These are phyloP conservation scores for Orbilia oligospora DNA, from an alignment of 2,329 filamentous ascomycete genomes.

Conservation along the genomic window DNA sequence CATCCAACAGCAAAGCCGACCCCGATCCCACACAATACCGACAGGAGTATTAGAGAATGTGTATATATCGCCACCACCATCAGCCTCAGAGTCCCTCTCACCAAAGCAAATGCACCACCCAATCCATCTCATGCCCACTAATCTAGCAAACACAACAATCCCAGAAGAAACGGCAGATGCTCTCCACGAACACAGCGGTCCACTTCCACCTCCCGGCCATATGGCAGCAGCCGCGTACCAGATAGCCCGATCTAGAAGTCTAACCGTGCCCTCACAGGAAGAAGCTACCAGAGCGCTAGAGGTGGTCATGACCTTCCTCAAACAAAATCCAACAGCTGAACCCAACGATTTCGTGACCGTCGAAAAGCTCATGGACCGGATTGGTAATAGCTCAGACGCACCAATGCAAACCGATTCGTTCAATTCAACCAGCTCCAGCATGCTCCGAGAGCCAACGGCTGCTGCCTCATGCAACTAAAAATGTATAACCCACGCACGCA, in stretches of 20 bases:
- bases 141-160: constrained; percentile 59
- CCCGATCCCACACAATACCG: constrained; percentile 59
- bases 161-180: constrained; percentile 57
- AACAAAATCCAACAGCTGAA: constrained; percentile 79
- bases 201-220: constrained; percentile 23
- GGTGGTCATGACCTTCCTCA: constrained; percentile 84
- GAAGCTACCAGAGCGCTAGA: constrained; percentile 87
- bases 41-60: constrained; percentile 55
- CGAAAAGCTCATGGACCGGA: constrained; percentile 80
- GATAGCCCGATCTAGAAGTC: constrained; percentile 62
- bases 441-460: constrained; percentile 55
- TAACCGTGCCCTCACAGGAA: constrained; percentile 77
- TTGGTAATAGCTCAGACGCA: constrained; percentile 40
- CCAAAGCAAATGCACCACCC: constrained; percentile 62
- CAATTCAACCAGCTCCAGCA: constrained; percentile 43
- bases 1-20: constrained; percentile 56
- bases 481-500: constrained; percentile 8
- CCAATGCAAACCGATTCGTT: constrained; percentile 69
- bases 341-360: constrained; percentile 83
- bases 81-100: constrained; percentile 60
- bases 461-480: constrained; percentile 58
- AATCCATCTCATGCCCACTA: constrained; percentile 52
- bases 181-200: constrained; percentile 37
- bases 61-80: constrained; percentile 58
- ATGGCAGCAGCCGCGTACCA: constrained; percentile 44